Evolutionary conservation across 352 stramenopile species (phyloP), one percentile per base, ranked within the genome.

Genomic region (Phytophthora sp.): DNA sequence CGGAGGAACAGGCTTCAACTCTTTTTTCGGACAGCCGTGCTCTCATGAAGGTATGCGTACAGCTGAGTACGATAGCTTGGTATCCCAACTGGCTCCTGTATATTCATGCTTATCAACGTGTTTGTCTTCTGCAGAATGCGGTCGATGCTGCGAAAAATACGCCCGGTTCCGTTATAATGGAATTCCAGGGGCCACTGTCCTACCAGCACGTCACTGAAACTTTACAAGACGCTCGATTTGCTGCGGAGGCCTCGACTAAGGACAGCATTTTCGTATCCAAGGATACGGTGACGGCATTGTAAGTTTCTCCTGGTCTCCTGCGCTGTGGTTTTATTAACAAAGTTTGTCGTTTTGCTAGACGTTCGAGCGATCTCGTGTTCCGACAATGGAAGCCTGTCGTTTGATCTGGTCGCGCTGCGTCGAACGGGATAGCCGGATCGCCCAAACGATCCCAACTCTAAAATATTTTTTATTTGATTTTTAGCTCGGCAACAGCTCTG

Each of bases 101-200:
- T n/a, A n/a, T n/a, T n/a, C n/a, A n/a, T 24, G 7, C 17, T 43
- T 43, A 13, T 43, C 9, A 24, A 10, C 7, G 7, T 43, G n/a
- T n/a, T n/a, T n/a, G n/a, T n/a, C n/a, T 27, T 37, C 13, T 26
- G 11, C 21, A 89, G 76, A 76, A 73, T 73, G 61, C 77, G 3
- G 38, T 53, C 0, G 50, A 79, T 8, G 58, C 76, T 20, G 49
- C 61, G 2, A 69, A 72, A 30, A 62, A 35, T 11, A 72, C 70
- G 0, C 15, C 43, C 4, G 81, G 77, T 1, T 90, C 78, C 1
- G 73, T 90, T 13, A 43, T 78, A 42, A 79, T 90, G 74, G 81
- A 90, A 54, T 88, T 87, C 23, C 78, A 88, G 24, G 76, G 81
- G 0, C 7, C 41, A 0, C 20, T 48, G 2, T 65, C 66, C 43